Evolutionary conservation across 495 filamentous ascomycete species (phyloP), one percentile per base, ranked within the genome.

Genomic region (Aspergillus haitiensis): DNA sequence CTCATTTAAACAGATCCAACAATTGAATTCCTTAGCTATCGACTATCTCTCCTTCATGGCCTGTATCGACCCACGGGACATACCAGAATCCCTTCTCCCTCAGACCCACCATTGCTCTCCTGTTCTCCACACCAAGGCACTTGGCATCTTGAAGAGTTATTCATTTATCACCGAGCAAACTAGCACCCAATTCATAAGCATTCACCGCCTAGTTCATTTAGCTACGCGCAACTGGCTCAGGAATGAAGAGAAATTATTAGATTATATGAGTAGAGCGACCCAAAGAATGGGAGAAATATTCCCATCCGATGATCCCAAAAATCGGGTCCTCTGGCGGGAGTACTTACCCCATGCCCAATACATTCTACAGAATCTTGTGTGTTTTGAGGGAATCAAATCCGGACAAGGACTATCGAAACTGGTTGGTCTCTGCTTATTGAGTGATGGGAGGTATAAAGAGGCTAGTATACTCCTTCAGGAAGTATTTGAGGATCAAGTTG

Each of bases 121-220:
- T 59, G 44, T 57, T 27, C 21, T 27, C 21, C 21, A 27, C 27
- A 56, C 51, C 1, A 64, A 75, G 45, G 70, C 75, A 31, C 62
- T 78, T 9, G 68, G 66, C 11, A 56, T 65, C 8, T 54, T 78
- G 0, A 63, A 62, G 27, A 60, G 57, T 2, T 69, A 59, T 21
- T 58, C 64, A n/a, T 66, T 78, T 51, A 58, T 75, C 16, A 71
- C 36, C 11, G 49, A 54, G 33, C 62, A 64, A 15, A 46, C 9
- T 21, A 57, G 45, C 0, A 36, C 54, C 12, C 12, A 45, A 7
- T 57, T 40, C 27, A 42, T 52, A 15, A 34, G 61, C 55, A 16
- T 76, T 27, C 73, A 77, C 56, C 68, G 66, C 49, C 67, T 78
- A 1, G 72, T 78, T 32, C 70, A 73, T 65, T 60, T 75, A 13